These are phyloP conservation scores for Hamigera avellanea DNA, from an alignment of 495 filamentous ascomycete species.

Conservation along the genomic window DNA sequence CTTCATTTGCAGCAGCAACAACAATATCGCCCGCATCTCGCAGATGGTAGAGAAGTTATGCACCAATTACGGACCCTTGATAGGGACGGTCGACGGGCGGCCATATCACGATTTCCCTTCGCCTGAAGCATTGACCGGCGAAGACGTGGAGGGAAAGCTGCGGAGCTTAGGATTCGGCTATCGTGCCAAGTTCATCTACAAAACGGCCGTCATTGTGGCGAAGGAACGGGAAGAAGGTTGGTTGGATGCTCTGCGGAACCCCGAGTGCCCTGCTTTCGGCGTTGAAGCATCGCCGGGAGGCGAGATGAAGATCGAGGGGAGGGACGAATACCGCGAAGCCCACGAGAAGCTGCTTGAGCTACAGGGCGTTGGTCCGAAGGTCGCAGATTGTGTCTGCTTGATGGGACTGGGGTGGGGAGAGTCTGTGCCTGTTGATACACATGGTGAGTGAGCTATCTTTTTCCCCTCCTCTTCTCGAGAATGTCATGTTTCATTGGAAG, in stretches of 20 bases:
- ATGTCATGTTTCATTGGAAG: not conserved
- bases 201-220: slow-evolving; percentile 67
- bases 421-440: slow-evolving; percentile 90
- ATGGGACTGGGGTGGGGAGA: slow-evolving; percentile 98
- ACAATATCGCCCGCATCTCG: slow-evolving; percentile 89
- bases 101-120: slow-evolving; percentile 81
- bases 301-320: slow-evolving; percentile 44
- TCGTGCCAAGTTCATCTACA: slow-evolving; percentile 78
- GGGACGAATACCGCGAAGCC: slow-evolving; percentile 64
- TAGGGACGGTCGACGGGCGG: slow-evolving; percentile 57
- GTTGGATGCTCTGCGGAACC: slow-evolving; percentile 66
- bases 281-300: slow-evolving; percentile 26
- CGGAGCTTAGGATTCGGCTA: slow-evolving; percentile 88
- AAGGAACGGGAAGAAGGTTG: slow-evolving; percentile 56
- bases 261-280: slow-evolving; percentile 54
- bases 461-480: not conserved
- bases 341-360: slow-evolving; percentile 70
- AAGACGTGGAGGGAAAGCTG: slow-evolving; percentile 64
- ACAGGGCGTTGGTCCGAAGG: slow-evolving; percentile 88
- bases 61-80: slow-evolving; percentile 63
- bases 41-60: slow-evolving; percentile 96
- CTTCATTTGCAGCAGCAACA: slow-evolving; percentile 98
- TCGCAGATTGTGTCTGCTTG: slow-evolving; percentile 90
- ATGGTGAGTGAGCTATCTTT: slow-evolving; percentile 49
- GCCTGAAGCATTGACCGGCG: slow-evolving; percentile 55